Base-by-base conservation (phyloP, 306 rosid species). In the Nissolia schottii region DNA sequence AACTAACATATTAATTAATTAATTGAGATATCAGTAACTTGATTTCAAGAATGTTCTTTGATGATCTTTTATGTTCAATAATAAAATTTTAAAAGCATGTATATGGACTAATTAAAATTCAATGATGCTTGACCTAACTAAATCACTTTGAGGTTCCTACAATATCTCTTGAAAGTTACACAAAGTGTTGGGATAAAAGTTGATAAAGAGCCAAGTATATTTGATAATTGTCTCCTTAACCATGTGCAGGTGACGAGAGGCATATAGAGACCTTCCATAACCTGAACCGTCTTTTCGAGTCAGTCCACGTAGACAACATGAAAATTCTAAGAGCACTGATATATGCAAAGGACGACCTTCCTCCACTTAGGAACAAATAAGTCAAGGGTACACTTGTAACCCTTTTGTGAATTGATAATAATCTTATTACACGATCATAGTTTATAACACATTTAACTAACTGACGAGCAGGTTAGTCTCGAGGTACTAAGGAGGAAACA, bases 401-500 rank as follows among this genome's bases (percentile, higher is more conserved):
- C 28, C 22, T 64, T 55, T 16, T 4, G n/a, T n/a, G n/a, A n/a
- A n/a, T n/a, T 1, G 37, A 32, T 16, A 16, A 54, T 54, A 10
- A 71, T 56, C 25, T 74, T 50, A 24, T 20, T 28, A 43, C 37
- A 6, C 2, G 49, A 49, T 14, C 56, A 22, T 75, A 14, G 31
- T 23, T 54, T 71, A 45, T 54, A 22, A 55, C 20, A 49, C 15
- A 28, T 22, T 56, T 25, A 58, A 64, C 22, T 80, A 41, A 24
- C 43, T 63, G 54, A 71, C 70, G 76, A 71, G 25, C 90, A 91
- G 96, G 78, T 10, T 57, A 63, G 59, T 74, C 79, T 89, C 3
- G 97, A 94, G 38, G 86, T 82, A 5, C 77, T 91, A 22, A 85
- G 93, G 85, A 89, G 90, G 77, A 93, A 77, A 62, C 89, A 91